A percentile compares a stretch with the other conserved stretches of the same genome.
Conservation (phyloP, 2,329 filamentous ascomycete genomes). For the Stagonosporopsis vannaccii region DNA sequence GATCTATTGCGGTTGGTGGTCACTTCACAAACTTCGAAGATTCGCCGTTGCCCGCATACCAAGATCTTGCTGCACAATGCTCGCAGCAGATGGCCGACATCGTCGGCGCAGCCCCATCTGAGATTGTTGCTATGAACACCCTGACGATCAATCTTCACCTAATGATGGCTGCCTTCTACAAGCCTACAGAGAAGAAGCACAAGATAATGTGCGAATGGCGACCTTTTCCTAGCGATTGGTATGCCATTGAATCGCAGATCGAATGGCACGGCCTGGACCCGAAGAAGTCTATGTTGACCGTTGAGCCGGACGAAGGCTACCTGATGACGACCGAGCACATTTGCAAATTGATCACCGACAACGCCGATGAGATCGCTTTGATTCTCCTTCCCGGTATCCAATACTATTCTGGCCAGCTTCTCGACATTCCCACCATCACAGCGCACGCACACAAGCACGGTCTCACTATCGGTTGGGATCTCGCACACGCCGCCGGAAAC, state of each 20-base stretch:
- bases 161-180: slow-evolving; percentile 86
- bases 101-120: slow-evolving; percentile 73
- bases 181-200: slow-evolving; percentile 68
- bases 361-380: slow-evolving; percentile 75
- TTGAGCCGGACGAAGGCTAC: slow-evolving; percentile 70
- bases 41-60: slow-evolving; percentile 75
- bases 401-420: slow-evolving; percentile 87
- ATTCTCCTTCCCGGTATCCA: slow-evolving; percentile 85
- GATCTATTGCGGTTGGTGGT: slow-evolving; percentile 80
- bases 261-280: slow-evolving; percentile 71
- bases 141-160: slow-evolving; percentile 82
- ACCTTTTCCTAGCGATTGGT: slow-evolving; percentile 88
- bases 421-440: slow-evolving; percentile 83
- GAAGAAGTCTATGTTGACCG: slow-evolving; percentile 72
- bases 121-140: slow-evolving; percentile 88
- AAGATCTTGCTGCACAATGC: slow-evolving; percentile 78
- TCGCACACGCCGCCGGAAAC: slow-evolving; percentile 86
- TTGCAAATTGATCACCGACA: slow-evolving; percentile 72
- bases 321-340: slow-evolving; percentile 72
- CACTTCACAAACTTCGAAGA: slow-evolving; percentile 76
- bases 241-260: slow-evolving; percentile 83
- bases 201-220: slow-evolving; percentile 88
- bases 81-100: slow-evolving; percentile 73
- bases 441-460: slow-evolving; percentile 73
- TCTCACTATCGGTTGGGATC: slow-evolving; percentile 83